Conservation (phyloP, 176 grass and related monocot genomes). For the Neostapfia colusana region DNA sequence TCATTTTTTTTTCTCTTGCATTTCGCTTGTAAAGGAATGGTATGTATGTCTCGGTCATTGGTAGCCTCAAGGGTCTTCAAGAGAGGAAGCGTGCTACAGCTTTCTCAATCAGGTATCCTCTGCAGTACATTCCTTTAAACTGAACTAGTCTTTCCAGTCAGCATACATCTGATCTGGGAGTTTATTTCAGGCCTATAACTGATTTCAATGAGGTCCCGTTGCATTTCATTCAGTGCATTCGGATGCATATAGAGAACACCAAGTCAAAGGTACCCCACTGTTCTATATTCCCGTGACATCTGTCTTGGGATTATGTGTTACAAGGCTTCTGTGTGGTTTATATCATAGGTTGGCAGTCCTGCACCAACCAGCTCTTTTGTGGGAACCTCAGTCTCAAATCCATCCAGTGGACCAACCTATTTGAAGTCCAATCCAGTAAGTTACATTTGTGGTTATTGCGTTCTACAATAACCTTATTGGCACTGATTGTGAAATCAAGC, state of each 20-base stretch:
- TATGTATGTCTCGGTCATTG: conserved; percentile 73
- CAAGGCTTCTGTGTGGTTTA: background rate
- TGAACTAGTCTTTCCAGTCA: background rate
- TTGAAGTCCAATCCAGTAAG: conserved; percentile 59
- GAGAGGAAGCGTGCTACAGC: conserved; percentile 79
- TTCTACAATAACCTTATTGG: background rate
- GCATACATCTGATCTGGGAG: background rate
- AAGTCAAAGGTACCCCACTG: conserved; percentile 59
- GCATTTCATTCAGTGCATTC: conserved; percentile 86
- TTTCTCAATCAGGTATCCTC: conserved; percentile 63
- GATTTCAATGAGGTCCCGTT: conserved; percentile 76
- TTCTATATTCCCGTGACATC: background rate
- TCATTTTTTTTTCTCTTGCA: background rate
- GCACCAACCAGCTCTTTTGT: conserved; percentile 35
- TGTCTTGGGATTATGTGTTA: background rate
- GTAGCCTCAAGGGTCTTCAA: conserved; percentile 80
- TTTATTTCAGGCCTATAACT: conserved; percentile 65
- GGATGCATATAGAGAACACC: conserved; percentile 74
- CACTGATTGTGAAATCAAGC: background rate
- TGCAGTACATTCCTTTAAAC: conserved; percentile 3
- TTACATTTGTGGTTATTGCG: conserved; percentile 1
- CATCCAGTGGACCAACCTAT: conserved; percentile 42
- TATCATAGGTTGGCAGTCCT: conserved; percentile 52
- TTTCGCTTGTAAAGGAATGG: conserved; percentile 69
- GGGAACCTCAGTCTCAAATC: conserved; percentile 41